phyloP scores from a whole-genome alignment of 495 filamentous ascomycete genomes.

The Schizothecium vesticola region DNA sequence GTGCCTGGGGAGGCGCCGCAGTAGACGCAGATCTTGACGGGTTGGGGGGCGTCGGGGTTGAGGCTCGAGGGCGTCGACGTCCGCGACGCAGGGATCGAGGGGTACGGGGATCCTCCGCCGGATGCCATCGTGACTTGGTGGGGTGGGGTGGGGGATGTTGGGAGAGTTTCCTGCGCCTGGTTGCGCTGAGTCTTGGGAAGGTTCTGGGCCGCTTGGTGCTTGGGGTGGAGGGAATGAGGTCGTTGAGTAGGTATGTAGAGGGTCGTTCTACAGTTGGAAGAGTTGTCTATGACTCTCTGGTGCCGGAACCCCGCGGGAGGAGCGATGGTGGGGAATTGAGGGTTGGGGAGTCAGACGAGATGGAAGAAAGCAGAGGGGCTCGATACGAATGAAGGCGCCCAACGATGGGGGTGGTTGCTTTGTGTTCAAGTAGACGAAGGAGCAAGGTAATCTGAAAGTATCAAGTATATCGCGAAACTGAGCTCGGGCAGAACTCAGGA shows the following conservation, averaged over 20 bases:
- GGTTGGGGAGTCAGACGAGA: neutral
- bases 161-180: neutral
- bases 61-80: conserved; percentile 23
- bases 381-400: neutral
- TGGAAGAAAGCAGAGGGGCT: neutral
- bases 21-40: conserved; percentile 65
- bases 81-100: conserved; percentile 24
- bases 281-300: neutral
- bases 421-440: neutral
- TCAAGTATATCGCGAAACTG: neutral
- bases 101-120: conserved; percentile 34
- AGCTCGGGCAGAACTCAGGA: neutral
- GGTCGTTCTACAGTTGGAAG: neutral
- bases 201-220: neutral
- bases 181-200: neutral
- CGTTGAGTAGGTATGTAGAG: neutral
- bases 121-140: conserved; percentile 33
- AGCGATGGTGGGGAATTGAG: neutral
- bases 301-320: neutral
- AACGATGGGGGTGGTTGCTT: neutral
- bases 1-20: conserved; percentile 73
- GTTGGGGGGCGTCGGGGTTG: conserved; percentile 28
- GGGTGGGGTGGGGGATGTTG: neutral
- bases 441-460: neutral
- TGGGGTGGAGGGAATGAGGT: neutral